phyloP scores from a whole-genome alignment of 2,329 filamentous ascomycete genomes.

The Gyromitra esculenta region DNA sequence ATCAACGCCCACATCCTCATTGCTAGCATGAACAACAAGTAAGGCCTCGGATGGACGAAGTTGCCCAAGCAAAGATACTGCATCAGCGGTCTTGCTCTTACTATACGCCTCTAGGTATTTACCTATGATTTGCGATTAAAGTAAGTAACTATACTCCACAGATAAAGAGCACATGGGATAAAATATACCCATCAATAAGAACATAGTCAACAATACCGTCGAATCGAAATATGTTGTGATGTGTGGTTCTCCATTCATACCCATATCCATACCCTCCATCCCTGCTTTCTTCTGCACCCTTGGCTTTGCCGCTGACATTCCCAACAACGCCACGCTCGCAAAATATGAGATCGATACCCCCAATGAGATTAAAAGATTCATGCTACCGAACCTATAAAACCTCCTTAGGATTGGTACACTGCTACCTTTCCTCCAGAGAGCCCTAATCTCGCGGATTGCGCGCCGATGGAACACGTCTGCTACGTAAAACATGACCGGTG shows the following conservation, averaged over 20 bases:
- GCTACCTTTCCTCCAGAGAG: slow-evolving; percentile 80
- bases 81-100: slow-evolving; percentile 88
- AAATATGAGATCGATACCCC: slow-evolving; percentile 89
- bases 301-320: slow-evolving; percentile 67
- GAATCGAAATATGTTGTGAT: slow-evolving; percentile 81
- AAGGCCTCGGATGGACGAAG: slow-evolving; percentile 80
- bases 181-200: slow-evolving; percentile 73
- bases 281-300: background rate
- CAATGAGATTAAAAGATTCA: slow-evolving; percentile 92
- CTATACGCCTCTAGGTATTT: slow-evolving; percentile 87
- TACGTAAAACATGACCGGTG: slow-evolving; percentile 85
- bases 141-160: slow-evolving; percentile 36
- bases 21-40: slow-evolving; percentile 67
- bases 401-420: slow-evolving; percentile 76
- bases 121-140: slow-evolving; percentile 61
- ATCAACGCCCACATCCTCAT: slow-evolving; percentile 52
- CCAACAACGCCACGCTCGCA: slow-evolving; percentile 80
- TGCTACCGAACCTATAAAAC: slow-evolving; percentile 93
- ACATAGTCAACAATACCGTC: slow-evolving; percentile 89
- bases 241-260: slow-evolving; percentile 59
- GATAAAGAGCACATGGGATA: slow-evolving; percentile 48
- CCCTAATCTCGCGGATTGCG: slow-evolving; percentile 79
- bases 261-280: slow-evolving; percentile 58
- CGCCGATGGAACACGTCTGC: slow-evolving; percentile 85
- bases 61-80: slow-evolving; percentile 80